phyloP scores from a whole-genome alignment of 1,139 yeast genomes.

The Kluyveromyces marxianus region DNA sequence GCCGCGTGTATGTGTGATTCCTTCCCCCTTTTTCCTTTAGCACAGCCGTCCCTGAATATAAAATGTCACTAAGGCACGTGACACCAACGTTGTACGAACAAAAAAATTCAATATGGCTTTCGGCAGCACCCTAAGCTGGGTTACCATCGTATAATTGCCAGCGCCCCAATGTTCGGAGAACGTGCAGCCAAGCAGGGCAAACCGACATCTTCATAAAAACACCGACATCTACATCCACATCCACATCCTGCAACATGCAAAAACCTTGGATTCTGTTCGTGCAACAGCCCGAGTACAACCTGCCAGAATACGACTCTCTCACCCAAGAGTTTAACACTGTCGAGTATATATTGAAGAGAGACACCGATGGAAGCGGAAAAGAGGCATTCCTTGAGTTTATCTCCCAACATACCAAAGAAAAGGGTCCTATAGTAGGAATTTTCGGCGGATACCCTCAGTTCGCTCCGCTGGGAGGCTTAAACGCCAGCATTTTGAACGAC shows the following conservation, averaged over 20 bases:
- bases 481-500: constrained; percentile 18
- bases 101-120: too few relatives aligned
- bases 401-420: constrained; percentile 11
- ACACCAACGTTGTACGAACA: too few relatives aligned
- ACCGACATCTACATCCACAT: too few relatives aligned
- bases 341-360: constrained; percentile 10
- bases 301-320: constrained; percentile 5
- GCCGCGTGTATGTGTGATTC: too few relatives aligned
- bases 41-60: too few relatives aligned
- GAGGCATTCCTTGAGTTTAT: constrained; percentile 17
- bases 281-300: constrained; percentile 1
- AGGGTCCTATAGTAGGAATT: constrained; percentile 15
- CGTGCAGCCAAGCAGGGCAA: too few relatives aligned
- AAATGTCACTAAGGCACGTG: too few relatives aligned
- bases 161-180: too few relatives aligned
- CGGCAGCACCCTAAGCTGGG: too few relatives aligned
- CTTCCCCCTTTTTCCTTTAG: too few relatives aligned
- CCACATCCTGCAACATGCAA: background rate
- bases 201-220: too few relatives aligned
- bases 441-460: constrained; percentile 29
- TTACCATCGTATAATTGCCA: too few relatives aligned
- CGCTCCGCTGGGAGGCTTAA: constrained; percentile 24
- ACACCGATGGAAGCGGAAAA: constrained; percentile 7
- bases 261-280: constrained; percentile 5
- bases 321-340: constrained; percentile 11